These are phyloP conservation scores for Brassica rapa DNA, from an alignment of 345 rosid genomes.

Conservation along the genomic window DNA sequence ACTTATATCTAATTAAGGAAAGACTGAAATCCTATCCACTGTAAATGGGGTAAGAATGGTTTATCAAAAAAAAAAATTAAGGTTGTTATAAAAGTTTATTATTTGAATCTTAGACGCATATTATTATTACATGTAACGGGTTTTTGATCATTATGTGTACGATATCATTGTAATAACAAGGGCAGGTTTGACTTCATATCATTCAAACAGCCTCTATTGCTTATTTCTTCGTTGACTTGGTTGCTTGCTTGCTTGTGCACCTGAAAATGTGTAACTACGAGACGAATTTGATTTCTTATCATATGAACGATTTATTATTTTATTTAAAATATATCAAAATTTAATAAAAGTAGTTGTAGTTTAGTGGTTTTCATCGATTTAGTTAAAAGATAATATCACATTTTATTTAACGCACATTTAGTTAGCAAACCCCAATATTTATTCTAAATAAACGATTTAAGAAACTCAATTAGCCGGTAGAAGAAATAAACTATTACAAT, in stretches of 20 bases:
- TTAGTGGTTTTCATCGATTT: neutral
- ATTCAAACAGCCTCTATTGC: slow-evolving; percentile 14
- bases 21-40: slow-evolving; percentile 8
- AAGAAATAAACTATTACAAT: neutral
- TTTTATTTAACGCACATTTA: neutral
- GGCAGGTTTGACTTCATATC: slow-evolving; percentile 1
- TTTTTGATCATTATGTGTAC: slow-evolving; percentile 2
- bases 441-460: neutral
- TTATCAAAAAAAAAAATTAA: slow-evolving; percentile 1
- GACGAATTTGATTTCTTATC: neutral
- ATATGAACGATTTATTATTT: too few species aligned
- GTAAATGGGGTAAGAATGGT: neutral
- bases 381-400: neutral
- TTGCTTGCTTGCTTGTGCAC: neutral
- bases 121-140: slow-evolving; percentile 16
- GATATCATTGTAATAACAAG: neutral
- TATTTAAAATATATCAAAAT: neutral
- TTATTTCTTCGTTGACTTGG: slow-evolving; percentile 40
- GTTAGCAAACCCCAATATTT: neutral
- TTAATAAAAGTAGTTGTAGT: neutral
- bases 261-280: neutral
- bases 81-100: slow-evolving; percentile 19
- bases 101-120: slow-evolving; percentile 25
- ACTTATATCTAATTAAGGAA: slow-evolving; percentile 5
- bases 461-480: slow-evolving; percentile 11